phyloP scores from a whole-genome alignment of 2,329 filamentous ascomycete species.

The Epichloe sylvatica region DNA sequence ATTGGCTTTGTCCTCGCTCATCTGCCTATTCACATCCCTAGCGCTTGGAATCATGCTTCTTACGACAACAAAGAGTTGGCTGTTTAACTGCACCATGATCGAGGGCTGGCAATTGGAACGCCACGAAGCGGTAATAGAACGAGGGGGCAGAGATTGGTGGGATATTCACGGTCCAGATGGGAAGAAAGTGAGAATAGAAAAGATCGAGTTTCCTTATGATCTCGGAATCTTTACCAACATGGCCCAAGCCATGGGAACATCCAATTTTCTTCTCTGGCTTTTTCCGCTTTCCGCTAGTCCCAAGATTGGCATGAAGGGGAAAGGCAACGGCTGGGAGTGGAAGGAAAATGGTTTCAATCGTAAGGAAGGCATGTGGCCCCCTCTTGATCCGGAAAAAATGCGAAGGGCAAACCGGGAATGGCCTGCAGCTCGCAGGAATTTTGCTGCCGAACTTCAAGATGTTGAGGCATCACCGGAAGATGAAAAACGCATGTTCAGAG shows the following conservation, averaged over 20 bases:
- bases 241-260: slow-evolving; percentile 59
- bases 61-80: slow-evolving; percentile 46
- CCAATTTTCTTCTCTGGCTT: slow-evolving; percentile 53
- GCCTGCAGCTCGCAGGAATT: slow-evolving; percentile 26
- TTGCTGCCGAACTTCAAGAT: slow-evolving; percentile 19
- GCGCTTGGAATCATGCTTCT: slow-evolving; percentile 50
- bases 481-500: slow-evolving; percentile 33
- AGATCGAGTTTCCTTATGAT: slow-evolving; percentile 72
- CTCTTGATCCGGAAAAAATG: slow-evolving; percentile 44
- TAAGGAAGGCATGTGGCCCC: slow-evolving; percentile 45
- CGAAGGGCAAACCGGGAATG: slow-evolving; percentile 26
- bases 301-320: slow-evolving; percentile 22
- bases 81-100: slow-evolving; percentile 64
- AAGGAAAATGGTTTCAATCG: slow-evolving; percentile 69
- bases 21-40: slow-evolving; percentile 45
- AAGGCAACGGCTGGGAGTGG: slow-evolving; percentile 43
- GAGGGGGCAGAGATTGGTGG: slow-evolving; percentile 33
- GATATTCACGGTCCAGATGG: slow-evolving; percentile 21
- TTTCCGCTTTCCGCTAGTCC: slow-evolving; percentile 49
- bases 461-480: slow-evolving; percentile 27
- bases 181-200: slow-evolving; percentile 36
- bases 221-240: slow-evolving; percentile 63
- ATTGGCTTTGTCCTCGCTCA: slow-evolving; percentile 45
- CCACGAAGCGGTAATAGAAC: slow-evolving; percentile 42
- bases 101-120: slow-evolving; percentile 62